Evolutionary conservation across 2,329 filamentous ascomycete species (phyloP), one percentile per base, ranked within the genome.

Genomic region (Aspergillus carbonarius): DNA sequence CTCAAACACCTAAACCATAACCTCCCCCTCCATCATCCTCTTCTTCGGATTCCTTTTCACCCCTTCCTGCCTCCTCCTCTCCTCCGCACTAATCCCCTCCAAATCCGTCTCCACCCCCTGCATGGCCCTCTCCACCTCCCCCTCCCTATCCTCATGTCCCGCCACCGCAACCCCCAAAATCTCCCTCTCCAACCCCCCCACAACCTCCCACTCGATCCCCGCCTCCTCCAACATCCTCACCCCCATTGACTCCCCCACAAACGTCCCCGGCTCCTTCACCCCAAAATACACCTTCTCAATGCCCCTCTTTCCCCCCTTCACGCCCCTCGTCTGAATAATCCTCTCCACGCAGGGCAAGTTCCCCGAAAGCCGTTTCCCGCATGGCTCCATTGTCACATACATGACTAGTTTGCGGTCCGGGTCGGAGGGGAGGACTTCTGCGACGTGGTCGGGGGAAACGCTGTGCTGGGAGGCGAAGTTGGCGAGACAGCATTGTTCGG

Each of bases 401-500:
- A 99, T 82, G 4, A 85, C 82, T 0, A 84, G 76, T 34, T 81
- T 75, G 0, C 84, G 81, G 39, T 65, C 68, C 0, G 69, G 60
- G 25, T 74, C 70, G 1, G 62, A 58, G 17, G 73, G 74, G 5
- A 75, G 62, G 88, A 83, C 74, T 10, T 67, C 62, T 1, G 63
- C 63, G 4, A 77, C 66, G 12, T 66, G 57, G 4, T 78, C 76
- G 4, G 78, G 74, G 5, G 69, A 48, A 10, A 76, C 66, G 5
- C 61, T 62, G 51, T 78, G 71, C 0, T 66, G 66, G 8, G 71
- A 67, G 2, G 75, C 76, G 49, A 75, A 77, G 64, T 99, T 98
- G 50, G 88, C 76, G 57, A 99, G 83, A 70, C 92, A 96, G 74
- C 89, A 93, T 78, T 99, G 92, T 73, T 99, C 95, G 3, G 95